phyloP scores from a whole-genome alignment of 164 flowering plant genomes.

The Magnolia officinalis region DNA sequence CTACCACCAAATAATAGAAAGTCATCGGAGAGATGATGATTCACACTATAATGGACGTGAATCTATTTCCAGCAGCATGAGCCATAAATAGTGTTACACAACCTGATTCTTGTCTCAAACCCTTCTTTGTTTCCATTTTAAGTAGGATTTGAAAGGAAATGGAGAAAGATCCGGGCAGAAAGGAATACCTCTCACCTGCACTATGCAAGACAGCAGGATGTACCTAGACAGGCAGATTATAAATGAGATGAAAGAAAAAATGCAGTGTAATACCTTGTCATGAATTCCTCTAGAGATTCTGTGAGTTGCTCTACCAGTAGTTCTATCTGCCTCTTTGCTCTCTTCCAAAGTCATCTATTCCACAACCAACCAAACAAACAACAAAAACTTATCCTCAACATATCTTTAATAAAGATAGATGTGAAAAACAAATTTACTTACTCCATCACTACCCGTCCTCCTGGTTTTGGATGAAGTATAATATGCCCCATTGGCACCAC shows the following conservation, averaged over 20 bases:
- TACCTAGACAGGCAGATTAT: neutral
- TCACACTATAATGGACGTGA: too few species aligned
- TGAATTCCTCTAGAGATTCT: conserved; percentile 70
- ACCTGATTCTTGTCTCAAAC: too few species aligned
- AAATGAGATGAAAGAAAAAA: neutral
- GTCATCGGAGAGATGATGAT: neutral
- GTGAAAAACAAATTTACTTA: conserved; percentile 24
- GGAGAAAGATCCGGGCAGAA: neutral
- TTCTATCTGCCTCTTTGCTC: conserved; percentile 69
- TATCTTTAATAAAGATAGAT: neutral
- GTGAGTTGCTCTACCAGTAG: conserved; percentile 75
- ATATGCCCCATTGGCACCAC: conserved; percentile 86
- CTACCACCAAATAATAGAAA: neutral
- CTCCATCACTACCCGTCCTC: conserved; percentile 85
- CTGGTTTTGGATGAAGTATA: conserved; percentile 69
- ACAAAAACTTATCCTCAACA: neutral
- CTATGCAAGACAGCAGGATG: neutral
- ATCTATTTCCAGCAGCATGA: too few species aligned
- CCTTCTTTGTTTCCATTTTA: too few species aligned
- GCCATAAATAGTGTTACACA: too few species aligned
- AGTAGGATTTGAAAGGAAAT: neutral
- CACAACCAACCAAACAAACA: conserved; percentile 8
- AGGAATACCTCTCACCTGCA: neutral
- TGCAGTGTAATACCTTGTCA: conserved; percentile 49
- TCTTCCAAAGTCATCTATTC: conserved; percentile 69